Conservation (phyloP, 2,329 filamentous ascomycete species). For the Phaeosphaeria sp. region DNA sequence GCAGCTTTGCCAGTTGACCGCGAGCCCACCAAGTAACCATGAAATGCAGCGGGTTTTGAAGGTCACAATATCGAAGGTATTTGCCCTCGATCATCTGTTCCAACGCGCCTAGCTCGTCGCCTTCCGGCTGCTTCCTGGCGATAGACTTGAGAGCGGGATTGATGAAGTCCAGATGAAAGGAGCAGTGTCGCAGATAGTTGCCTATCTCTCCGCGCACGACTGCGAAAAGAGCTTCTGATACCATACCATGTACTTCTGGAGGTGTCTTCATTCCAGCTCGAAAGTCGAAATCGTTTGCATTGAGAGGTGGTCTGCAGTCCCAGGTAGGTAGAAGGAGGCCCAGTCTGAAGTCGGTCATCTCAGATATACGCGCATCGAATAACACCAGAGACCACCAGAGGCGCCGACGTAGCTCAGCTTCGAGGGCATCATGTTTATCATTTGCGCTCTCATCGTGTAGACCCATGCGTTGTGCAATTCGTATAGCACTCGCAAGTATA, state of each 20-base stretch:
- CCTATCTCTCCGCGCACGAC: conserved; percentile 58
- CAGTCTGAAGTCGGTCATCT: conserved; percentile 61
- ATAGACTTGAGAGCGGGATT: conserved; percentile 52
- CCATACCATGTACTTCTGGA: conserved; percentile 51
- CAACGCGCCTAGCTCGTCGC: conserved; percentile 19
- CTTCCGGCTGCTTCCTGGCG: conserved; percentile 14
- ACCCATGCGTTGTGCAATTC: conserved; percentile 66
- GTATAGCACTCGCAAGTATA: conserved; percentile 63
- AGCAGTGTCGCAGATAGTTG: conserved; percentile 48
- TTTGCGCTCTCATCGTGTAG: conserved; percentile 63
- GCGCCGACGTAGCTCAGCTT: conserved; percentile 66
- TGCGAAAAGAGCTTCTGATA: conserved; percentile 62
- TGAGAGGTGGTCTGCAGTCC: conserved; percentile 59
- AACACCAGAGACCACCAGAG: conserved; percentile 68
- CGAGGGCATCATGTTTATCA: conserved; percentile 60
- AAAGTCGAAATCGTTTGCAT: conserved; percentile 59
- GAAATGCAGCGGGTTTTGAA: conserved; percentile 44
- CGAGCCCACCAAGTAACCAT: conserved; percentile 57
- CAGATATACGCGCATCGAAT: conserved; percentile 61
- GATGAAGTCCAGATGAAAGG: conserved; percentile 56
- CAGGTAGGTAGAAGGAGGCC: conserved; percentile 53
- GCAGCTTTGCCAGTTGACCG: conserved; percentile 55
- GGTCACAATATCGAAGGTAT: conserved; percentile 43
- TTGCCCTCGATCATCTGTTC: conserved; percentile 50
- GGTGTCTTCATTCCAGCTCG: conserved; percentile 49